Percentiles rank a stretch among this genome's conserved stretches.
phyloP scores from a whole-genome alignment of 129 eudicot genomes.

The Helianthus annuus region HanXRQr2.0-SUNRISE NC_035441.2:76258499-76258998 shows the following conservation, averaged over 20 bases:
- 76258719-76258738: conserved; percentile 3
- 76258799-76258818: not conserved
- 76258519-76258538: not conserved
- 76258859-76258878: too few relatives aligned
- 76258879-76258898: too few relatives aligned
- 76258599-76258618: conserved; percentile 44
- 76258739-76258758: conserved; percentile 8
- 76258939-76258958: too few relatives aligned
- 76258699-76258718: conserved; percentile 31
- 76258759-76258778: conserved; percentile 9
- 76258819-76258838: conserved; percentile 2
- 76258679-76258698: conserved; percentile 42
- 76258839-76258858: not conserved
- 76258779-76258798: not conserved
- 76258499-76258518: conserved; percentile 40
- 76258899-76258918: too few relatives aligned
- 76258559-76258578: conserved; percentile 41
- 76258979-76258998: too few relatives aligned
- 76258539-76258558: not conserved
- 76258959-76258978: too few relatives aligned
- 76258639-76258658: conserved; percentile 13
- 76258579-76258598: conserved; percentile 54
- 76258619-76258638: not conserved
- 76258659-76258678: conserved; percentile 4
- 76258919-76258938: too few relatives aligned